Conservation (phyloP, 495 filamentous ascomycete species). For the Bacidia gigantensis region DNA sequence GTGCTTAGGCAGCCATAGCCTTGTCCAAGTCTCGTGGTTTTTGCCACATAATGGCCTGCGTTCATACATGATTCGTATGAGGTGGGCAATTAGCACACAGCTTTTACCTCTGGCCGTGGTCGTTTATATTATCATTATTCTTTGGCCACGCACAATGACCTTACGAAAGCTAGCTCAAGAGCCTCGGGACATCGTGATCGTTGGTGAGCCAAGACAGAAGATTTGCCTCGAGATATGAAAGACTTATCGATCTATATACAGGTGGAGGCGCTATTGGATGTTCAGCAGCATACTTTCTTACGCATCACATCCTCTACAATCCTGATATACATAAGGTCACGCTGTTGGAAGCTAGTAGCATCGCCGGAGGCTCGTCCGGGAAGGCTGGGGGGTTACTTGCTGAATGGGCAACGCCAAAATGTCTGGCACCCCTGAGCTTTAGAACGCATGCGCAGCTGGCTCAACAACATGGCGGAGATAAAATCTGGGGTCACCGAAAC, state of each 20-base stretch:
- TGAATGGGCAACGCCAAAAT: conserved; percentile 14
- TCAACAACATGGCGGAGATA: conserved; percentile 12
- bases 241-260: conserved; percentile 19
- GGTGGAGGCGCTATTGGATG: conserved; percentile 89
- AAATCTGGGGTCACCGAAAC: conserved; percentile 13
- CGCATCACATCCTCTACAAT: conserved; percentile 69
- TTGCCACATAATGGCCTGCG: too few relatives aligned
- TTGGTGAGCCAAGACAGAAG: not conserved
- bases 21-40: too few relatives aligned
- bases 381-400: conserved; percentile 72
- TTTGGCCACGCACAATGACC: too few relatives aligned
- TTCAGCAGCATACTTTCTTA: conserved; percentile 83
- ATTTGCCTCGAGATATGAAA: not conserved
- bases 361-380: conserved; percentile 84
- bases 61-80: too few relatives aligned
- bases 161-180: not conserved
- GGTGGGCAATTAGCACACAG: too few relatives aligned
- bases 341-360: conserved; percentile 71
- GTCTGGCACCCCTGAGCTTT: conserved; percentile 13
- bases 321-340: conserved; percentile 59
- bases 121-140: too few relatives aligned
- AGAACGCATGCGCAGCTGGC: conserved; percentile 10
- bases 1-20: too few relatives aligned
- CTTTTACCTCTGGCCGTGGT: too few relatives aligned
- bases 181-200: conserved; percentile 44